Percentiles rank a stretch among this genome's conserved stretches.
Conservation (phyloP, 176 grass and related monocot genomes). For the sorghum (Sorghum bicolor) region DNA sequence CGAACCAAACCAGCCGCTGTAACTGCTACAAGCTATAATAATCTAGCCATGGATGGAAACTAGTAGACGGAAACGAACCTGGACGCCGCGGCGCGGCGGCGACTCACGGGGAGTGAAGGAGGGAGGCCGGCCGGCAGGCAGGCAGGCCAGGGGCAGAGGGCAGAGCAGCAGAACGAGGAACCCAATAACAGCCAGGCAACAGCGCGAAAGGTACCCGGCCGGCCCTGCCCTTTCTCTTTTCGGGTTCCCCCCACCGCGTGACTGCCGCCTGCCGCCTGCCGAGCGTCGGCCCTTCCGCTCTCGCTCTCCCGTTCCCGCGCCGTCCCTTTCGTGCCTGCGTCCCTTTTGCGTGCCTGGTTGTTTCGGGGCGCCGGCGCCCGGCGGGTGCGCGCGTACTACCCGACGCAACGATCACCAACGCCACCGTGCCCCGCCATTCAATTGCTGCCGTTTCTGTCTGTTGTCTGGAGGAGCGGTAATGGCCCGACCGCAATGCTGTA, state of each 20-base stretch:
- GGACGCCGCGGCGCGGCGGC: neutral
- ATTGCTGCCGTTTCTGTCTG: neutral
- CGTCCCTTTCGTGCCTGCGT: neutral
- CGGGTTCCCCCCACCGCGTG: neutral
- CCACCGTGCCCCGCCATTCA: neutral
- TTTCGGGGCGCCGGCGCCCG: no score
- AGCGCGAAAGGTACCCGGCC: neutral
- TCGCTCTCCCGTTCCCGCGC: no score
- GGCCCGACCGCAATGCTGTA: neutral
- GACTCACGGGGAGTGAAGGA: neutral
- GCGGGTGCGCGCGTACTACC: no score
- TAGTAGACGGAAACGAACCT: slow-evolving; percentile 8
- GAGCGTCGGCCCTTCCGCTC: neutral
- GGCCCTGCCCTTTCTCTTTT: neutral
- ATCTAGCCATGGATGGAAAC: neutral
- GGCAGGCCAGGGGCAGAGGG: neutral
- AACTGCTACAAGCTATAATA: neutral
- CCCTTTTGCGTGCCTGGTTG: neutral
- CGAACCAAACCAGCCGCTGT: neutral
- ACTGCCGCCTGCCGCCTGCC: neutral
- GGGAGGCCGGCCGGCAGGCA: no score
- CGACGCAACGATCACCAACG: neutral
- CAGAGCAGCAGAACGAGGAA: neutral
- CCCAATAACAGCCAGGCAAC: neutral
- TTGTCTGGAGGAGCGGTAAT: neutral